A percentile compares a stretch with the other conserved stretches of the same genome.
Conservation (phyloP, 1,139 yeast genomes). For the Scheffersomyces quercinus region DNA sequence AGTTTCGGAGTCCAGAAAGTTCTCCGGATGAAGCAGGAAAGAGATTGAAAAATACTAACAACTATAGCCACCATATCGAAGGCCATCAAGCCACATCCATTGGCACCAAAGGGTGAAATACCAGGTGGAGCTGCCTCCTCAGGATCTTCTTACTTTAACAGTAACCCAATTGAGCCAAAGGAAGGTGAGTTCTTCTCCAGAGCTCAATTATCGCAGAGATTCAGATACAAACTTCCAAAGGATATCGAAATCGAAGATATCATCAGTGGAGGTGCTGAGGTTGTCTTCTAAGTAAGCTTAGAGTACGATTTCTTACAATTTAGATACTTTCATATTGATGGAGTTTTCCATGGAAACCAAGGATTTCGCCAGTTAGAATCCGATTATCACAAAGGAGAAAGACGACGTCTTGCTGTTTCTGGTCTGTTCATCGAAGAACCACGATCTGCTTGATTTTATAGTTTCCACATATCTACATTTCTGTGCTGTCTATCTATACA, state of each 20-base stretch:
- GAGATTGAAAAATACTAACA: slow-evolving; percentile 19
- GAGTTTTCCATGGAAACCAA: neutral
- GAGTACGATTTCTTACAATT: neutral
- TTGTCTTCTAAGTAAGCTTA: slow-evolving; percentile 28
- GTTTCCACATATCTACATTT: too few relatives aligned
- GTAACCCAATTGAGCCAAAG: slow-evolving; percentile 39
- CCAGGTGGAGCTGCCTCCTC: slow-evolving; percentile 37
- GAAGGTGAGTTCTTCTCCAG: slow-evolving; percentile 59
- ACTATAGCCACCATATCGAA: slow-evolving; percentile 23
- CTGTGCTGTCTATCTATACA: too few relatives aligned
- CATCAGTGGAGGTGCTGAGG: slow-evolving; percentile 74
- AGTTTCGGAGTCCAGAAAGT: slow-evolving; percentile 10
- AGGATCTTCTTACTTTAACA: slow-evolving; percentile 21
- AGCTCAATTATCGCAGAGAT: slow-evolving; percentile 66
- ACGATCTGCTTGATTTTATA: too few relatives aligned
- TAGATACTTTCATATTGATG: neutral
- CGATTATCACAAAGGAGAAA: too few relatives aligned
- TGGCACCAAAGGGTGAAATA: slow-evolving; percentile 51
- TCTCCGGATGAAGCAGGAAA: neutral
- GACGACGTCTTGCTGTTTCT: too few relatives aligned
- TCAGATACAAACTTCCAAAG: slow-evolving; percentile 62
- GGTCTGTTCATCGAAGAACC: too few relatives aligned
- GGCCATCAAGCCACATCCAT: slow-evolving; percentile 42
- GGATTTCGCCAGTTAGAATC: too few relatives aligned
- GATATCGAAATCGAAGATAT: slow-evolving; percentile 73